Evolutionary conservation across 2,329 filamentous ascomycete species (phyloP), one percentile per base, ranked within the genome.

Genomic region (Penicillium oxalicum): DNA sequence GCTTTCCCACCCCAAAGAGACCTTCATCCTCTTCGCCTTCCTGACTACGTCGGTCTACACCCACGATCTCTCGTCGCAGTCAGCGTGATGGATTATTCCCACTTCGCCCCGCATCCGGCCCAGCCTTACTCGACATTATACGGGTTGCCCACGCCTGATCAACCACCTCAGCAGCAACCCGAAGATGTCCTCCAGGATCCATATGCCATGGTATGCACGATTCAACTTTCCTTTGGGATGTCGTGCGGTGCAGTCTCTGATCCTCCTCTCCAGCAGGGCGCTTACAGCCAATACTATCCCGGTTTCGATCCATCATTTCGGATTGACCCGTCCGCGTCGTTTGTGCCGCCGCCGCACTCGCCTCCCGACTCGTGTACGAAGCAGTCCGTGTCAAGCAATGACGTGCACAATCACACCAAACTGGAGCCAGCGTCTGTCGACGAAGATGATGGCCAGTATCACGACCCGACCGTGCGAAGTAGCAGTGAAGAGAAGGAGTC

Each of bases 401-500:
- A 66, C 25, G 48, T 48, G 13, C 28, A 50, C 25, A 52, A 55
- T 24, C 51, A 51, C 18, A 50, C 48, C 27, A 50, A 53, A n/a
- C 46, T 55, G 25, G 64, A 64, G 9, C 59, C 56, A 4, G 54
- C 60, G 5, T 61, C 64, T 6, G 48, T 60, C n/a, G 65, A 67
- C 48, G 61, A 58, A 45, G 59, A 61, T 48, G 60, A 66, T 27
- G 45, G 61, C 39, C 53, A 60, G 44, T 45, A 49, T 35, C 51
- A 54, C 32, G 61, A 69, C 37, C 57, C 56, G 11, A 58, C 54
- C n/a, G 53, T 60, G 27, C 72, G 74, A 40, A 76, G 74, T 54
- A 77, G 74, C 53, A 77, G 75, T 54, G 75, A 77, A 51, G 77
- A 81, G 56, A 78, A 81, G 58, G 76, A 80, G 36, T 66, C 58